Percentiles rank a stretch among this genome's conserved stretches.
phyloP scores from a whole-genome alignment of 2,329 filamentous ascomycete species.

The Aspergillus sp. region DNA sequence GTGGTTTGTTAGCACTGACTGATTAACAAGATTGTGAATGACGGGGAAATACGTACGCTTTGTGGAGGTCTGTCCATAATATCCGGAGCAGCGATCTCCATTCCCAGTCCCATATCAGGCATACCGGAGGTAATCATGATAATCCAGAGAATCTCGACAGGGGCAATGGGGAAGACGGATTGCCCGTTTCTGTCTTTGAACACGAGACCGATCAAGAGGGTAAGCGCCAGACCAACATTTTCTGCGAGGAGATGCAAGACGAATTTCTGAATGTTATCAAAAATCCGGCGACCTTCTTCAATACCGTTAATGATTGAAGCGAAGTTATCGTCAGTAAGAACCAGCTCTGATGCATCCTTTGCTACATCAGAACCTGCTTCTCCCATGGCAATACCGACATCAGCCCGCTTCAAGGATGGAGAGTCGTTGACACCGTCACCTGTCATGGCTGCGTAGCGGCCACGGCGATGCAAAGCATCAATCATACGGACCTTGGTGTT shows the following conservation, averaged over 20 bases:
- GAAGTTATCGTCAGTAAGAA: conserved; percentile 80
- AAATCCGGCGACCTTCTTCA: conserved; percentile 80
- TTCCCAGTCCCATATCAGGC: conserved; percentile 83
- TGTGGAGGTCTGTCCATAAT: conserved; percentile 81
- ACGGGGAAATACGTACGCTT: conserved; percentile 31
- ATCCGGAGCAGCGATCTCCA: conserved; percentile 72
- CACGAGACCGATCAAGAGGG: conserved; percentile 75
- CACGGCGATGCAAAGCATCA: conserved; percentile 57
- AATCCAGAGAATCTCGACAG: conserved; percentile 88
- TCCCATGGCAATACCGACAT: conserved; percentile 89
- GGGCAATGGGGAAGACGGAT: conserved; percentile 82
- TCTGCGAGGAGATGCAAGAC: conserved; percentile 75
- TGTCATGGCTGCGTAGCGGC: conserved; percentile 80
- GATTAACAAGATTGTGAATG: too few relatives aligned
- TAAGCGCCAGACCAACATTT: conserved; percentile 81
- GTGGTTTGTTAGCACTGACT: conserved; percentile 12
- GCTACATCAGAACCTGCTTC: conserved; percentile 78
- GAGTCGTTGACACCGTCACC: conserved; percentile 88
- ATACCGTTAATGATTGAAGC: conserved; percentile 82
- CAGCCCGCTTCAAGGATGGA: conserved; percentile 75
- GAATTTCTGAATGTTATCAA: conserved; percentile 88
- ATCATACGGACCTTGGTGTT: conserved; percentile 84
- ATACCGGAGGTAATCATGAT: conserved; percentile 90
- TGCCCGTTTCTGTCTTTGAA: conserved; percentile 72
- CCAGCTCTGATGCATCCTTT: conserved; percentile 66